A percentile compares a stretch with the other conserved stretches of the same genome.
phyloP scores from a whole-genome alignment of 1,139 yeast species.

The Candida sp. region DNA sequence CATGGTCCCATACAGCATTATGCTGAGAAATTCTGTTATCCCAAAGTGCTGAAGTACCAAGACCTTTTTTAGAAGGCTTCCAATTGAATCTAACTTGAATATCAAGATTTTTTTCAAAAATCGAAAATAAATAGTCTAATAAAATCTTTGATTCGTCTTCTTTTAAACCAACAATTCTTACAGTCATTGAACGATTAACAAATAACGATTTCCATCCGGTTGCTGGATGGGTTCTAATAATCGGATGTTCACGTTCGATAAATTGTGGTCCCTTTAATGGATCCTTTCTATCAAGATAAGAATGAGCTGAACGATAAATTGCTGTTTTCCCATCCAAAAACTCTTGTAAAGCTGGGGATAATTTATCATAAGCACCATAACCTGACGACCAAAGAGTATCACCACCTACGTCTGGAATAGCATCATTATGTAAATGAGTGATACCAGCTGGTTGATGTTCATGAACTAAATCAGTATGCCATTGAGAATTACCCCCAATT shows the following conservation, averaged over 20 bases:
- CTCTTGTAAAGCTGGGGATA: constrained; percentile 32
- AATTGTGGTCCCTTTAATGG: constrained; percentile 31
- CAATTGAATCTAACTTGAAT: constrained; percentile 56
- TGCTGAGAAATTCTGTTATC: constrained; percentile 55
- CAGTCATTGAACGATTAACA: constrained; percentile 36
- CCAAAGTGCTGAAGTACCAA: constrained; percentile 57
- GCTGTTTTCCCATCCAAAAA: constrained; percentile 39
- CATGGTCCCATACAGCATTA: constrained; percentile 50
- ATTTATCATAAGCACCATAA: constrained; percentile 36
- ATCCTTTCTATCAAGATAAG: constrained; percentile 27
- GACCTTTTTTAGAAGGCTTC: constrained; percentile 45
- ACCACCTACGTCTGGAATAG: constrained; percentile 34
- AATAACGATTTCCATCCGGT: constrained; percentile 40
- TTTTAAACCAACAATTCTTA: constrained; percentile 33
- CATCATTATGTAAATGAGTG: constrained; percentile 34
- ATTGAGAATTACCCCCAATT: constrained; percentile 29
- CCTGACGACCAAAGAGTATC: constrained; percentile 37
- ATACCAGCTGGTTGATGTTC: constrained; percentile 38
- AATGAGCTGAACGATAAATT: constrained; percentile 31
- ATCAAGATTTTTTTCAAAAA: constrained; percentile 34
- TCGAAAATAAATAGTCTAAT: constrained; percentile 29
- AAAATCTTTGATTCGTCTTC: constrained; percentile 28
- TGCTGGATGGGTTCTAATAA: constrained; percentile 40
- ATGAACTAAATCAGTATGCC: constrained; percentile 38
- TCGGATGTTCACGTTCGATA: constrained; percentile 37